Evolutionary conservation across 1,284 basidiomycete species (phyloP), one percentile per base, ranked within the genome.

Genomic region (Salmacisia buchloeana): DNA sequence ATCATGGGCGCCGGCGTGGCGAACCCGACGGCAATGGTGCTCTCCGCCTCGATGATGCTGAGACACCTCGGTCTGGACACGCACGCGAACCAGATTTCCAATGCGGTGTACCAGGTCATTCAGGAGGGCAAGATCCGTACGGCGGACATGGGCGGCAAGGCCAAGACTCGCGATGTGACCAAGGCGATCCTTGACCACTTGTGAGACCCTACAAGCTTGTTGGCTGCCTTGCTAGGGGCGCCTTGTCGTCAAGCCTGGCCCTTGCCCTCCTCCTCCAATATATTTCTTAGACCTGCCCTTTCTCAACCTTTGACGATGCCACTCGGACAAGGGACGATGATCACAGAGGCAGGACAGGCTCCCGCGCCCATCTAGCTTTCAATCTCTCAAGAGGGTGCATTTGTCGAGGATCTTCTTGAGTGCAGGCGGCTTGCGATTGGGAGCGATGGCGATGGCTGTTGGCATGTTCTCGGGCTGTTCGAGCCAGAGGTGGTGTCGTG

Each of bases 1-100:
- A 92, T 97, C 82, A 94, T 93, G 92, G 93, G 92, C 70, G 92
- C 90, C 74, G 92, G 94, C 86, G 89, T 88, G 76, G 96, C 96
- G 75, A 98, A 99, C 85, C 96, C 96, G 23, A 89, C 92, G 49
- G 96, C 96, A 60, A 97, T 99, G 92, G 88, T 99, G 80, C 87
- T 99, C 69, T 93, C 90, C 67, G 87, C 94, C 45, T 94, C 94
- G 64, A 98, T 98, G 94, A 92, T 99, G 91, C 86, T 99, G 73
- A 86, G 94, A 76, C 96, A 98, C 83, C 87, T 98, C 68, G 94
- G 94, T 87, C 89, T 98, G 69, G 92, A 97, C 82, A 83, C 88
- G 74, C 89, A 97, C 78, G 96, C 96, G 63, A 97, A 98, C 85
- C 88, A 84, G 80, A 97, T 99, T 77, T 92, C 96, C 49, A 33